Conservation (phyloP, 108 stramenopile genomes). For the Bacterosira constricta region DNA sequence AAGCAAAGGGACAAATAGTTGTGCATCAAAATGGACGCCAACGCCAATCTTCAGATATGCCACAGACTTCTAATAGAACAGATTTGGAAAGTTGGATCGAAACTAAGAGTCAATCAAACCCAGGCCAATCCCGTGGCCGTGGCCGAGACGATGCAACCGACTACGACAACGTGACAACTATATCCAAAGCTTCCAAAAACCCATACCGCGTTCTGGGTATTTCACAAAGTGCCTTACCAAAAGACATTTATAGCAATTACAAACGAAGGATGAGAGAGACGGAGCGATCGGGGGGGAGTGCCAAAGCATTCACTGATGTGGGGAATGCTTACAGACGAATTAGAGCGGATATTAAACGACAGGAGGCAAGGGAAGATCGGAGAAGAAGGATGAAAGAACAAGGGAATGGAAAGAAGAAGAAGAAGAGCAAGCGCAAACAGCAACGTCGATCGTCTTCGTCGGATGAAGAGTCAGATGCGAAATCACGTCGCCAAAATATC, state of each 20-base stretch:
- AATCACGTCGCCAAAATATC: constrained; percentile 12
- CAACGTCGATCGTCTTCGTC: neutral
- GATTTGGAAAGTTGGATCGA: constrained; percentile 23
- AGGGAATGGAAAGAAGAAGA: neutral
- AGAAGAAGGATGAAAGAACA: neutral
- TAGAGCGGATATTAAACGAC: constrained; percentile 27
- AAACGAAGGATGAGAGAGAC: constrained; percentile 26
- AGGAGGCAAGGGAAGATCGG: constrained; percentile 24
- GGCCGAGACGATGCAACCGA: constrained; percentile 23
- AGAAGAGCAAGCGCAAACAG: neutral
- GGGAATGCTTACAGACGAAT: constrained; percentile 44
- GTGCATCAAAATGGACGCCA: neutral
- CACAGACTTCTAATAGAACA: constrained; percentile 8
- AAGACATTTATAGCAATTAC: constrained; percentile 32
- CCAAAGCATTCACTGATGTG: constrained; percentile 42
- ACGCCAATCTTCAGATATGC: neutral
- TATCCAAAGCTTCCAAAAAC: constrained; percentile 46
- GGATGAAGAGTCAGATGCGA: constrained; percentile 11
- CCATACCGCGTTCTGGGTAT: constrained; percentile 36
- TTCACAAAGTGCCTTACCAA: constrained; percentile 11
- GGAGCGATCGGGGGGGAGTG: constrained; percentile 25
- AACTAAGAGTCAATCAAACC: neutral
- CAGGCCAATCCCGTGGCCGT: too few species aligned
- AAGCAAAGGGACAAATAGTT: neutral
- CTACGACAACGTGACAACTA: constrained; percentile 44